A percentile compares a stretch with the other conserved stretches of the same genome.
These are phyloP conservation scores for Exophiala alcalophila DNA, from an alignment of 2,329 filamentous ascomycete species.

Conservation along the genomic window DNA sequence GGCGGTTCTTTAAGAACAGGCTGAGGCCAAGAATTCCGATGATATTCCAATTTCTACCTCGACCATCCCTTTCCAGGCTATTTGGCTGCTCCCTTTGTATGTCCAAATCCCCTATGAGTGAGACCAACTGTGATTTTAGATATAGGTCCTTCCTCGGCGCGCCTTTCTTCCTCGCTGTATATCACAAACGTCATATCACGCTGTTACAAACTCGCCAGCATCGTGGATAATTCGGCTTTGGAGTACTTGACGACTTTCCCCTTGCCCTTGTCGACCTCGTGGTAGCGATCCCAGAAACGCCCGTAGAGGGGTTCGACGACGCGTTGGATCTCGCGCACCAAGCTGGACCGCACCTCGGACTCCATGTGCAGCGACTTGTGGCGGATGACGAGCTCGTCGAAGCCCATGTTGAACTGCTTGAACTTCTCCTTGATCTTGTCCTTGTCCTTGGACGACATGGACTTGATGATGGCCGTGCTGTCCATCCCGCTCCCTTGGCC, in stretches of 20 bases:
- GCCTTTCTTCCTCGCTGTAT: too few relatives aligned
- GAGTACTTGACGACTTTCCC: conserved; percentile 99
- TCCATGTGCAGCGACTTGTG: conserved; percentile 90
- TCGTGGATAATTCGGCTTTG: conserved; percentile 71
- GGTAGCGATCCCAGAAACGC: conserved; percentile 94
- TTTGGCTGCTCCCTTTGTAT: too few relatives aligned
- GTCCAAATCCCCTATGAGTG: too few relatives aligned
- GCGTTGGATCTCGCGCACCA: conserved; percentile 80
- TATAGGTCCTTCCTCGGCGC: too few relatives aligned
- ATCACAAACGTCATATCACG: too few relatives aligned
- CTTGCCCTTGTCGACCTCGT: conserved; percentile 95
- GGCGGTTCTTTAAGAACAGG: too few relatives aligned
- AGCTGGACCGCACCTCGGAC: conserved; percentile 74
- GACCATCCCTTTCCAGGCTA: too few relatives aligned
- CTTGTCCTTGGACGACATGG: conserved; percentile 82
- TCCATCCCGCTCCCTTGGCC: conserved; percentile 62
- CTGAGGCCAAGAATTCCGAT: too few relatives aligned
- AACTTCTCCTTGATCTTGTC: conserved; percentile 97
- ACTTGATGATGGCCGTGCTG: conserved; percentile 79
- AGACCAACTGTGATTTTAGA: too few relatives aligned
- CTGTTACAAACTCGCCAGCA: conserved; percentile 51
- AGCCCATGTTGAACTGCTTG: conserved; percentile 80
- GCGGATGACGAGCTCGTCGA: conserved; percentile 80
- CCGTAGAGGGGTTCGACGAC: conserved; percentile 93
- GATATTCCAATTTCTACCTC: too few relatives aligned